Evolutionary conservation across 78 protist genomes (phyloP), one percentile per base, ranked within the genome.

Genomic region (Dictyostelium discoideum): DNA sequence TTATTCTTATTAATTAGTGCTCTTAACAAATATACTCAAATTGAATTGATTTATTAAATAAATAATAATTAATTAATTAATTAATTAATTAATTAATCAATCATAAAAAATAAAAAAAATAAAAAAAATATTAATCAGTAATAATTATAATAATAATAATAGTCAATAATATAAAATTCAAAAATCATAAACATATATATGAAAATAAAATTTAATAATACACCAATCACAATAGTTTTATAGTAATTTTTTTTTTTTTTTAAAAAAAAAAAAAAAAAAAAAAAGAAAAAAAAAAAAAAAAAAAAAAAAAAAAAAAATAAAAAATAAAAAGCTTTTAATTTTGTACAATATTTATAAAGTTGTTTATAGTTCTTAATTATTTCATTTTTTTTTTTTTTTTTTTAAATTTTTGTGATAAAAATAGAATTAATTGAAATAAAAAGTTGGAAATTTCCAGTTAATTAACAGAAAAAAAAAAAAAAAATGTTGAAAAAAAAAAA

Each of bases 1-100:
- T 65, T 92, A 14, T 85, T 86, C 76, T 80, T 86, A 24, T 67
- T 92, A 46, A 72, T 92, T 42, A 85, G 92, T 92, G 96, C 96
- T 46, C 39, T 92, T 2, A 80, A 92, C 86, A 86, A 92, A 60
- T 92, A 92, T 89, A 89, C 94, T 44, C 94, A 89, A 81, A 89
- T 89, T 81, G 94, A 89, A 81, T 80, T 89, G 48, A 89, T 76
- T 63, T 72, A 89, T 69, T 89, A 89, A 67, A n/a, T n/a, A 67
- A 24, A 20, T 5, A 60, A 60, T 10, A 46, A 9, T 32, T 32
- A 32, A 32, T 32, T 32, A 32, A 32, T 32, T 32, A 32, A 32
- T 32, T n/a, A 54, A 54, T 32, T 32, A 32, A 32, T 32, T 32
- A 32, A 32, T 32, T 32, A 32, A 32, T 32, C 37, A 32, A 32